A percentile compares a stretch with the other conserved stretches of the same genome.
Conservation (phyloP, 2,329 filamentous ascomycete genomes). For the Exophiala viscosa region DNA sequence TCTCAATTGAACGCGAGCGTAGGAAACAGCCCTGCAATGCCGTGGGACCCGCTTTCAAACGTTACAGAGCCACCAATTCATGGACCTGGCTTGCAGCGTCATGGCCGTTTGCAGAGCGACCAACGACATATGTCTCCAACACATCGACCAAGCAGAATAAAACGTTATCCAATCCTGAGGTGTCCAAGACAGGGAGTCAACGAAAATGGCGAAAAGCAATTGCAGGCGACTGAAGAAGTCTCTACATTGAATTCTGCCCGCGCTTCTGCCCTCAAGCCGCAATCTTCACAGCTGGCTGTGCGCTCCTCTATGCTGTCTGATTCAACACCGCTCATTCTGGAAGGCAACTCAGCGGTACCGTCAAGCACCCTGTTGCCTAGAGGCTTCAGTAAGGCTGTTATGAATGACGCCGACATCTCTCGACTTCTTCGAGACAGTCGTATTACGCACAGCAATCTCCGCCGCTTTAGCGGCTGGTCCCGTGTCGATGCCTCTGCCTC, state of each 20-base stretch:
- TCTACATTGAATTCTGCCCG: neutral
- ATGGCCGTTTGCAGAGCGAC: neutral
- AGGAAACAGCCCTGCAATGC: conserved; percentile 13
- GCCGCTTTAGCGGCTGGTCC: neutral
- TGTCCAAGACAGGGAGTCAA: neutral
- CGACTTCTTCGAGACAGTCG: conserved; percentile 14
- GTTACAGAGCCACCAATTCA: neutral
- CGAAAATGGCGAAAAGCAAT: too few species aligned
- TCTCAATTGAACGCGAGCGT: neutral
- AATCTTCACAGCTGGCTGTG: neutral
- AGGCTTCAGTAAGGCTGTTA: neutral
- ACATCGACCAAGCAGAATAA: neutral
- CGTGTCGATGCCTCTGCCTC: neutral
- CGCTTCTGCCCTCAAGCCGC: neutral
- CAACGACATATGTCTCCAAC: neutral
- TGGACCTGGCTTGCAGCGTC: neutral
- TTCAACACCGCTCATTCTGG: neutral
- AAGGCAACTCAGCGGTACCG: conserved; percentile 4
- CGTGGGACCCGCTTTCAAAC: conserved; percentile 18
- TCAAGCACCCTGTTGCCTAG: conserved; percentile 17
- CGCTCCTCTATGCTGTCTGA: neutral
- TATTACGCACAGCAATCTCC: too few species aligned
- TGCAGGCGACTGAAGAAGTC: neutral
- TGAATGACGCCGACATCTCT: conserved; percentile 10
- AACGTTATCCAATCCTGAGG: neutral